phyloP scores from a whole-genome alignment of 208 protist genomes.

The Trypanosomatidae sp. region DNA sequence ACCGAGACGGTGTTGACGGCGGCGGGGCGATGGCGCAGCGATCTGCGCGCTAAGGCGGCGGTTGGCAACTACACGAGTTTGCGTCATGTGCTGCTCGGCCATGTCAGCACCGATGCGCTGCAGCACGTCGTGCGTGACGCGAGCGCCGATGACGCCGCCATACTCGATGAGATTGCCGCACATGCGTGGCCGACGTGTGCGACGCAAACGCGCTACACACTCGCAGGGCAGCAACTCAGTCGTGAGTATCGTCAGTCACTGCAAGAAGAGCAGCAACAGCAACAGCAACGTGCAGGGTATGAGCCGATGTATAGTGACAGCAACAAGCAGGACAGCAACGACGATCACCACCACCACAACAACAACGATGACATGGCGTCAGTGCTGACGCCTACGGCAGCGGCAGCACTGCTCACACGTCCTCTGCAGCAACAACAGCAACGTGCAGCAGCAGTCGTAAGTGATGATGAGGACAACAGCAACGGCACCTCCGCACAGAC shows the following conservation, averaged over 20 bases:
- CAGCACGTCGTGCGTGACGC: slow-evolving; percentile 32
- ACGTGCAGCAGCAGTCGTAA: no score
- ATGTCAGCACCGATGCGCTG: slow-evolving; percentile 22
- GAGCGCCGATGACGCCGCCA: slow-evolving; percentile 22
- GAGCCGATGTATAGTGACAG: no score
- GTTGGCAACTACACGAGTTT: slow-evolving; percentile 72
- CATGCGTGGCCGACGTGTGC: no score
- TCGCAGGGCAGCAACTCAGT: slow-evolving; percentile 19
- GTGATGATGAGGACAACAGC: no score
- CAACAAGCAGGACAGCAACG: no score
- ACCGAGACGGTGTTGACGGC: slow-evolving; percentile 56
- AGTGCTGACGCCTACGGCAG: no score
- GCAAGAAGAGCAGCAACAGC: slow-evolving; percentile 3
- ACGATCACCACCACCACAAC: no score
- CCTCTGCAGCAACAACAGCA: no score
- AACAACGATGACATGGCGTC: no score
- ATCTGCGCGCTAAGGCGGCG: slow-evolving; percentile 50
- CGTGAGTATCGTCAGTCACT: slow-evolving; percentile 9
- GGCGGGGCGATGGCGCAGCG: slow-evolving; percentile 54
- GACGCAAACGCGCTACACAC: slow-evolving; percentile 13
- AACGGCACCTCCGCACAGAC: no score
- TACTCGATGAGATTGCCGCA: slow-evolving; percentile 33
- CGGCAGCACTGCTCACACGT: no score
- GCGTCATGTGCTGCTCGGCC: slow-evolving; percentile 38
- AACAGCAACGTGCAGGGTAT: not conserved